phyloP scores from a whole-genome alignment of 306 rosid species.

The Bauhinia variegata region DNA sequence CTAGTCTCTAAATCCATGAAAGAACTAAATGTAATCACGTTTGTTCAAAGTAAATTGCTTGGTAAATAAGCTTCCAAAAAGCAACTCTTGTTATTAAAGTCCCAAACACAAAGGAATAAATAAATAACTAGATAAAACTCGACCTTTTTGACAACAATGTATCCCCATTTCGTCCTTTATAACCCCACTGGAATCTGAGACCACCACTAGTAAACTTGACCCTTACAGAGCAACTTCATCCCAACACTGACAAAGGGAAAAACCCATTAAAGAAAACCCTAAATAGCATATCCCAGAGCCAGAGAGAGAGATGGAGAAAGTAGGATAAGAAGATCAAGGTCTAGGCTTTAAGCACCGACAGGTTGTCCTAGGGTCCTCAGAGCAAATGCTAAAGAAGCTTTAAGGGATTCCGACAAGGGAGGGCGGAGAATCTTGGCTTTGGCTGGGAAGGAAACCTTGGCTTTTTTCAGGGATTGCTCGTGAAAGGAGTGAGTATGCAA shows the following conservation, averaged over 20 bases:
- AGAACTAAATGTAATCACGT: constrained; percentile 68
- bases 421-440: constrained; percentile 45
- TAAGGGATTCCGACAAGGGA: constrained; percentile 32
- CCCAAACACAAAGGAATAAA: constrained; percentile 38
- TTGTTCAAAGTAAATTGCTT: constrained; percentile 75
- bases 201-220: constrained; percentile 22
- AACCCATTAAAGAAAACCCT: constrained; percentile 47
- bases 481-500: constrained; percentile 46
- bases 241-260: constrained; percentile 13
- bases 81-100: constrained; percentile 45
- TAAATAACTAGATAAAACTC: constrained; percentile 35
- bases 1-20: constrained; percentile 42
- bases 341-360: constrained; percentile 40
- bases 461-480: constrained; percentile 56
- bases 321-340: constrained; percentile 29
- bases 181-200: constrained; percentile 38
- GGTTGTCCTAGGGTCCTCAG: background rate
- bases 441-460: constrained; percentile 38
- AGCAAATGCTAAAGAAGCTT: constrained; percentile 36
- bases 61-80: constrained; percentile 74
- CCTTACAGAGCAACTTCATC: constrained; percentile 24
- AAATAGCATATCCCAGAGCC: constrained; percentile 19
- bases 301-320: background rate
- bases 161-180: constrained; percentile 35
- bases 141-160: constrained; percentile 53